Evolutionary conservation across 495 filamentous ascomycete genomes (phyloP).

Genomic region (Penicillium malachiteum): DNA sequence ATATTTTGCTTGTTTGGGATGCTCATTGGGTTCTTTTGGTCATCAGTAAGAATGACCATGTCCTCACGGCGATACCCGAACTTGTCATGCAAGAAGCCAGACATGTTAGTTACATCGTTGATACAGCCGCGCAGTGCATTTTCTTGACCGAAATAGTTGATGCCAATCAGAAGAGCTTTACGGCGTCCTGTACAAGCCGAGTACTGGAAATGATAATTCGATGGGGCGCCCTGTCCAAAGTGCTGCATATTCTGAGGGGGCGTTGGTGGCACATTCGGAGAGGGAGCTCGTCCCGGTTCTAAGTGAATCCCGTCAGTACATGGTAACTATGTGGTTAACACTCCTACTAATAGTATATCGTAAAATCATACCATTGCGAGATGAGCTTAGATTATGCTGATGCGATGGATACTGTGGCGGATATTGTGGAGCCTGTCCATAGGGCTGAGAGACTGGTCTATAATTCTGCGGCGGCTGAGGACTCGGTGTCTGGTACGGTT

Average conservation of each 20-base stretch:
- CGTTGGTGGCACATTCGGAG: constrained; percentile 29
- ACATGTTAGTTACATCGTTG: constrained; percentile 98
- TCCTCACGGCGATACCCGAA: constrained; percentile 92
- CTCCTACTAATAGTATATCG: not conserved
- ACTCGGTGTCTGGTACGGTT: constrained; percentile 19
- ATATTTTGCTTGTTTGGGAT: constrained; percentile 94
- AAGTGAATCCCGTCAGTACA: no score
- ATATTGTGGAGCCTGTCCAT: constrained; percentile 5
- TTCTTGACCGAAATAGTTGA: constrained; percentile 93
- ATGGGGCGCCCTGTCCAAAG: constrained; percentile 78
- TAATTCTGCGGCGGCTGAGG: constrained; percentile 8
- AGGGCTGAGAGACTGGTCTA: constrained; percentile 11
- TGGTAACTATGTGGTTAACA: not conserved
- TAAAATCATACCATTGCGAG: constrained; percentile 14
- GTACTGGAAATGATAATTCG: constrained; percentile 81
- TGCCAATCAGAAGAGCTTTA: constrained; percentile 92
- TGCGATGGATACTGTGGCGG: constrained; percentile 12
- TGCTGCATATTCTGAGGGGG: constrained; percentile 44
- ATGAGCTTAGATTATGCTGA: constrained; percentile 10
- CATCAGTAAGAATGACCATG: constrained; percentile 97
- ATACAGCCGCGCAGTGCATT: constrained; percentile 91
- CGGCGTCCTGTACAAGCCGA: constrained; percentile 85
- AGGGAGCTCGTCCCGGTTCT: constrained; percentile 15
- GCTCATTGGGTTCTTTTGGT: constrained; percentile 93
- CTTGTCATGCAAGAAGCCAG: constrained; percentile 76